phyloP scores from a whole-genome alignment of 225 moss, liverwort and hornwort species.

The Marchantia polymorpha region DNA sequence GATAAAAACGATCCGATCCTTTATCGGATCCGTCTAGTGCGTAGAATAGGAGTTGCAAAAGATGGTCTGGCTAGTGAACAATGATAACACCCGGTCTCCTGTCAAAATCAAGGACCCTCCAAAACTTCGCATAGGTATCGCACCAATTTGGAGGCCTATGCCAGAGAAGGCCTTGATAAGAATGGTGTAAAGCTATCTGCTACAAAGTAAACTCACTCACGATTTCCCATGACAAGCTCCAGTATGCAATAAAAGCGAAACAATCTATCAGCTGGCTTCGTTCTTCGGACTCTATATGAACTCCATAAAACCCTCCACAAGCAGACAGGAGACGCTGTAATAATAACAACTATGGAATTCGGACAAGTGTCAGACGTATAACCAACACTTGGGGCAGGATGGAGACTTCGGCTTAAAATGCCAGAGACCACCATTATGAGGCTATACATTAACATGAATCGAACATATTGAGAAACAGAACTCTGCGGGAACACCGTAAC shows the following conservation, averaged over 20 bases:
- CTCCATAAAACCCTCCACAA: not conserved
- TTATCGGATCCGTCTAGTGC: not conserved
- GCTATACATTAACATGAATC: slow-evolving; percentile 24
- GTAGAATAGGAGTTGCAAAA: not conserved
- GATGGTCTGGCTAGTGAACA: not conserved
- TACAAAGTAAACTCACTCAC: not conserved
- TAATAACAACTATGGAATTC: not conserved
- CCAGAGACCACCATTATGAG: slow-evolving; percentile 13
- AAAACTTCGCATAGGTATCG: slow-evolving; percentile 11
- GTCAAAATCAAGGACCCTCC: slow-evolving; percentile 1
- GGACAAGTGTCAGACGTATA: not conserved
- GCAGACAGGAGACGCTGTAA: not conserved
- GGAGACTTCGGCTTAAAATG: slow-evolving; percentile 9
- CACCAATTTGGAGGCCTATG: slow-evolving; percentile 3
- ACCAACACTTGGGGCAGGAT: not conserved
- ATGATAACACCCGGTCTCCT: slow-evolving; percentile 1
- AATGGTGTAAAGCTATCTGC: not conserved
- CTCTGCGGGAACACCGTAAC: not conserved
- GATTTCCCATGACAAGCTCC: slow-evolving; percentile 2
- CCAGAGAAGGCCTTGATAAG: slow-evolving; percentile 6
- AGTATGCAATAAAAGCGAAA: not conserved
- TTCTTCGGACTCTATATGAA: not conserved
- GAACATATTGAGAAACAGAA: slow-evolving; percentile 13
- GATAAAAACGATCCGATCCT: not conserved
- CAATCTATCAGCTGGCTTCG: not conserved